phyloP scores from a whole-genome alignment of 257 asterid genomes.

The Nicotiana noctiflora region DNA sequence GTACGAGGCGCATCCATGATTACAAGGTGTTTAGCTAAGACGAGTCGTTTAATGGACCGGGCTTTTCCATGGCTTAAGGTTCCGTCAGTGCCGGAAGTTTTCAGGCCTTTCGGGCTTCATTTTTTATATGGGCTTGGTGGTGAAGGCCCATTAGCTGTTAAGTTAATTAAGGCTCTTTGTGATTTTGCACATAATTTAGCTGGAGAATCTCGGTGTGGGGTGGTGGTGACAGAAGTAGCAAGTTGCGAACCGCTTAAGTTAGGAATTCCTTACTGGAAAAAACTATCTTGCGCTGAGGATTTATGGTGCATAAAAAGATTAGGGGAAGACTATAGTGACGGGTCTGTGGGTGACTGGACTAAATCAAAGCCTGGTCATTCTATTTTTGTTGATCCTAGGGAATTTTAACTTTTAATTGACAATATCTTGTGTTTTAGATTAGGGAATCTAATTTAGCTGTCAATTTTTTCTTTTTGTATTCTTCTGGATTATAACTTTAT shows the following conservation, averaged over 20 bases:
- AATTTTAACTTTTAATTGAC: conserved; percentile 24
- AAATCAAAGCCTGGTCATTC: conserved; percentile 66
- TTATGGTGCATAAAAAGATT: conserved; percentile 80
- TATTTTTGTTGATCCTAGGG: conserved; percentile 92
- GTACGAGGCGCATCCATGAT: conserved; percentile 79
- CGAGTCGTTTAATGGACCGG: conserved; percentile 69
- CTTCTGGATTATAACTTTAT: not conserved
- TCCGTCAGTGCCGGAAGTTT: conserved; percentile 71
- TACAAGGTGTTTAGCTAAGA: conserved; percentile 33
- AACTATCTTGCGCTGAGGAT: conserved; percentile 76
- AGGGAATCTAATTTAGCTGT: not conserved
- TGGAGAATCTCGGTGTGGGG: conserved; percentile 51
- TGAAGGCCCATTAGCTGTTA: conserved; percentile 51
- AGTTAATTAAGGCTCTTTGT: conserved; percentile 34
- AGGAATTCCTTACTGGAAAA: conserved; percentile 78
- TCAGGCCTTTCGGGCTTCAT: conserved; percentile 77
- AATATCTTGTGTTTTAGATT: not conserved
- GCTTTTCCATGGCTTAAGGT: conserved; percentile 59
- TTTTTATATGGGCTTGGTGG: conserved; percentile 87
- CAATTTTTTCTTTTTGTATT: not conserved
- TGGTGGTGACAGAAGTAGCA: conserved; percentile 90
- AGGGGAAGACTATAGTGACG: conserved; percentile 69
- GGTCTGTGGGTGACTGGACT: conserved; percentile 79
- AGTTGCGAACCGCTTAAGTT: conserved; percentile 51
- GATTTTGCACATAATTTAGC: conserved; percentile 62